Base-by-base conservation (phyloP, 1,284 basidiomycete species). In the Ceratobasidium sp. region DNA sequence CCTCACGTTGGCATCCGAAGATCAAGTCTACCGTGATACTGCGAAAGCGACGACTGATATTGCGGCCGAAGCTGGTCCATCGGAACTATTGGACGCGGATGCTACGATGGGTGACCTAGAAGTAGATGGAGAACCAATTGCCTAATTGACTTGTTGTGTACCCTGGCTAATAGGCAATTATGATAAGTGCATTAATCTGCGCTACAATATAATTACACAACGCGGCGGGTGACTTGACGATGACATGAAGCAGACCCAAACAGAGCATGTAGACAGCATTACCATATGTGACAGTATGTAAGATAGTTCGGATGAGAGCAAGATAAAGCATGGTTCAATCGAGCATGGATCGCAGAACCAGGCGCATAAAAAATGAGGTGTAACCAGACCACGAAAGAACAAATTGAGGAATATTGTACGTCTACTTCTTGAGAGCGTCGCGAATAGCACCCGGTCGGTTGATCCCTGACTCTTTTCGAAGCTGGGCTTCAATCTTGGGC, bases 1-100 rank as follows among this genome's bases (percentile, higher is more conserved):
- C 73, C 85, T 97, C 76, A 97, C 95, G 18, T 85, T 85, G 73
- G 85, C 85, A 46, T 91, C 93, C 41, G 93, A 93, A 79, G 95
- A 96, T 80, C 93, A 95, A 80, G 79, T 76, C 16, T 77, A 76
- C 67, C 55, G 67, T 6, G 57, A 71, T 28, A 71, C 67, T 18
- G 67, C 30, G 9, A 71, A 59, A 41, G n/a, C 12, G 32, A 28
- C n/a, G n/a, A 14, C 43, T 34, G 67, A 71, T 23, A 28, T 23
- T 16, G 21, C 58, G 1, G 23, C 58, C 16, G 58, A 60, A 43
- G 28, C 12, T 12, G 55, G 18, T 12, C 21, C 26, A n/a, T 8
- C 21, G 21, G 43, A 71, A 34, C 41, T 39, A 10, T 28, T n/a
- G 34, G 28, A 45, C 12, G 67, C 32, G 18, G 67, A 71, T 21